These are phyloP conservation scores for Tausonia pullulans DNA, from an alignment of 1,284 basidiomycete species.

Conservation along the genomic window DNA sequence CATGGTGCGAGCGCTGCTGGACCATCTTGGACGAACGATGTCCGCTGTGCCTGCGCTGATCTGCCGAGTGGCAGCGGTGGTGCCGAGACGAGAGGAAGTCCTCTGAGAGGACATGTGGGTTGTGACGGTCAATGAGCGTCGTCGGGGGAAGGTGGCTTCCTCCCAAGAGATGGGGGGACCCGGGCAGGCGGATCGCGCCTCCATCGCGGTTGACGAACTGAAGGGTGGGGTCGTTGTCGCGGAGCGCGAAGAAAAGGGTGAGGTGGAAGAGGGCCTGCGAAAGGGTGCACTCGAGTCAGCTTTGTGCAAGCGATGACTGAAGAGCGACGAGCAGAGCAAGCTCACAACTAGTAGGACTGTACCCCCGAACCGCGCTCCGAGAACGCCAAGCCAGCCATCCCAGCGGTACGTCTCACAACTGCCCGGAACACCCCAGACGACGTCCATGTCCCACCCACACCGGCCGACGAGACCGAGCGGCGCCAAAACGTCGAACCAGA, in stretches of 20 bases:
- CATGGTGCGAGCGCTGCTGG: too few relatives aligned
- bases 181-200: neutral
- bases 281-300: neutral
- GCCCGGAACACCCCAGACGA: neutral
- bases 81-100: neutral
- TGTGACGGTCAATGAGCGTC: neutral
- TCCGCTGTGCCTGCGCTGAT: too few relatives aligned
- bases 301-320: too few relatives aligned
- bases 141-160: neutral
- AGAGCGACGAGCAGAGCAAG: neutral
- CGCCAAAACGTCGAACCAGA: neutral
- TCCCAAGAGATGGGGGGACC: neutral
- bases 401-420: neutral
- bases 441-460: slow-evolving; percentile 8
- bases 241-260: neutral
- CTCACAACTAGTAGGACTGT: slow-evolving; percentile 4
- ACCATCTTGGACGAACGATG: too few relatives aligned
- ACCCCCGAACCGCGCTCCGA: neutral
- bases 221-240: neutral
- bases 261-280: neutral
- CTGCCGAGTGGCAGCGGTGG: neutral
- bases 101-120: neutral
- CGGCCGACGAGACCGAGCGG: slow-evolving; percentile 1
- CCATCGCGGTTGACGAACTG: neutral
- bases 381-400: slow-evolving; percentile 2